phyloP scores from a whole-genome alignment of 73 alveolate species.

The Paramecium pentaurelia region DNA sequence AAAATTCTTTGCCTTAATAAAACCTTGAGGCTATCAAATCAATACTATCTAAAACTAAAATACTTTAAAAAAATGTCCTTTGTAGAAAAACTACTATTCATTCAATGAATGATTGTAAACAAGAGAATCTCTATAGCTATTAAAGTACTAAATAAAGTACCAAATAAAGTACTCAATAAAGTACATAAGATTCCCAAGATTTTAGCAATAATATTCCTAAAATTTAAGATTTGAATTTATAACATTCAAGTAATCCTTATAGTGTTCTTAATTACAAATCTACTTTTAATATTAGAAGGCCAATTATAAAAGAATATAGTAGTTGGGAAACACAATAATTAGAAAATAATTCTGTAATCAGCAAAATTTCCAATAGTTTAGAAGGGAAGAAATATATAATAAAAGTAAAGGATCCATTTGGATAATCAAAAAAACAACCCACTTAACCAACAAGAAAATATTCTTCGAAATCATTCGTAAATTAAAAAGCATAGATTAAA shows the following conservation, averaged over 20 bases:
- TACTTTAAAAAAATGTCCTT: neutral
- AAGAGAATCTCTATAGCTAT: neutral
- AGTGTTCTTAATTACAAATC: neutral
- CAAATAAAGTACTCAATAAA: neutral
- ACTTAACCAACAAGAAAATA: neutral
- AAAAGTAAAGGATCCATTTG: constrained; percentile 43
- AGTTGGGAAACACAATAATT: neutral
- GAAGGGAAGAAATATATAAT: constrained; percentile 7
- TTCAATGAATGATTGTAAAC: neutral
- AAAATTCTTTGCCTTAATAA: neutral
- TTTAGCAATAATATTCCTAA: neutral
- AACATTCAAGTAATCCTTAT: neutral
- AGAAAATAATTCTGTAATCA: neutral
- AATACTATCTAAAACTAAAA: neutral
- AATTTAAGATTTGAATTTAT: neutral
- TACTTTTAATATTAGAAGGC: neutral
- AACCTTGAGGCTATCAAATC: neutral
- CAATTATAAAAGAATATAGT: neutral
- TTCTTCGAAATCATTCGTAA: constrained; percentile 4
- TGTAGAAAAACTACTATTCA: neutral
- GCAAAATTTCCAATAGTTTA: neutral
- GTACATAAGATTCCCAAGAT: neutral
- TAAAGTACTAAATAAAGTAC: neutral
- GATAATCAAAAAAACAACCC: neutral
- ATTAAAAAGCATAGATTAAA: neutral